Percentiles rank a stretch among this genome's conserved stretches.
phyloP scores from a whole-genome alignment of 1,284 basidiomycete species.

The Takashimella koratensis region DNA sequence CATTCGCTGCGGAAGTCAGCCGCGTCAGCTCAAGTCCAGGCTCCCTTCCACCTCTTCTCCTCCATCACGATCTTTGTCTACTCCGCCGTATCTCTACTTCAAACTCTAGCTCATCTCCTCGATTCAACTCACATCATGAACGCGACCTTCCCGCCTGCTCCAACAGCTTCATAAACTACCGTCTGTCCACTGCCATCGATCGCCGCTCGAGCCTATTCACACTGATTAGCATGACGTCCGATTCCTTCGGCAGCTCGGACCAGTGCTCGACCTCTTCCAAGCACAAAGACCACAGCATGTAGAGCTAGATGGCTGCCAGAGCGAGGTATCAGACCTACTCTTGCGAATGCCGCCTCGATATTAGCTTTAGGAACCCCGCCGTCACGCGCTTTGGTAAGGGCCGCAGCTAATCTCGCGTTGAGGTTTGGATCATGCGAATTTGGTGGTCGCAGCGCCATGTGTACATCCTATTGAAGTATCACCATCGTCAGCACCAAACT shows the following conservation, averaged over 20 bases:
- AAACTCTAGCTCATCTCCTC: conserved; percentile 11
- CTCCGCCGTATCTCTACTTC: conserved; percentile 14
- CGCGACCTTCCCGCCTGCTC: conserved; percentile 61
- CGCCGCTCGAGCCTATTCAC: conserved; percentile 22
- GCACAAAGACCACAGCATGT: not conserved
- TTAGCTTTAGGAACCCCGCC: conserved; percentile 72
- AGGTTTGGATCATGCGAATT: conserved; percentile 62
- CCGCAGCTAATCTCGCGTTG: conserved; percentile 62
- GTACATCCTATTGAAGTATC: conserved; percentile 60
- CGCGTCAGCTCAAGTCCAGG: too few species aligned
- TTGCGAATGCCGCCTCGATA: conserved; percentile 65
- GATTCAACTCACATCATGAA: conserved; percentile 64
- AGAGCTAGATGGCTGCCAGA: not conserved
- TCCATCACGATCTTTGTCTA: too few species aligned
- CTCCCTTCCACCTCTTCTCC: too few species aligned
- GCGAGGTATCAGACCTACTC: conserved; percentile 50
- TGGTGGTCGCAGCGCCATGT: conserved; percentile 62
- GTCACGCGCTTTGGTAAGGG: conserved; percentile 61
- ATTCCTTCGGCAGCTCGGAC: too few species aligned
- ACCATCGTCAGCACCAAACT: not conserved
- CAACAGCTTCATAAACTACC: conserved; percentile 67
- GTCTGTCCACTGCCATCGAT: conserved; percentile 39
- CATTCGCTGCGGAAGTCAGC: conserved; percentile 68
- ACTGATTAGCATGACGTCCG: conserved; percentile 5
- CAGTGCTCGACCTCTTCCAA: too few species aligned